Base-by-base conservation (phyloP, 306 rosid genomes). In the Sphenostylis stenocarpa region DNA sequence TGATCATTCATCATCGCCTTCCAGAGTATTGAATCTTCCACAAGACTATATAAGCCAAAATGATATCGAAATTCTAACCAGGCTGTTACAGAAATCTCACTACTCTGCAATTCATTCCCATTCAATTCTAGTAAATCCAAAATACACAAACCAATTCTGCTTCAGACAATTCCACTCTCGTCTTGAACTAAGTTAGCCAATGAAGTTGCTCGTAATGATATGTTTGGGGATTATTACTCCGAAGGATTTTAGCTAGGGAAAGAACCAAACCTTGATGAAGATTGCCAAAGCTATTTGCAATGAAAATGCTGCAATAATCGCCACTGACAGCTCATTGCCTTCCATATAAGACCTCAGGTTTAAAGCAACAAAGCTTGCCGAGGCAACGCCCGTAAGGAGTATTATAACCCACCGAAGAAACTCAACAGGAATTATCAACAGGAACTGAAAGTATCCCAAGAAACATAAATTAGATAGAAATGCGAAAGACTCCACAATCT, bases 201-300 rank as follows among this genome's bases (percentile, higher is more conserved):
- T 24, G 52, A 31, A 26, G 67, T 34, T 58, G 64, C 79, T 47
- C 66, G 45, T 47, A 56, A 39, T 20, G 74, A 57, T 33, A 72
- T 48, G 76, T 45, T 38, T 53, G 34, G 55, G 67, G 69, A 67
- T 83, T 60, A 41, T 58, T 69, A 39, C 56, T 55, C 48, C 74
- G 1, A 17, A 10, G 31, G 72, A 70, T 39, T 19, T 63, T 73
- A 62, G 41, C 90, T 93, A 96, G 16, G 91, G 90, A 84, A 96
- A 96, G 96, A 96, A 96, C 97, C 91, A 89, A 80, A 86, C 97
- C 89, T 96, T 96, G 84, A 96, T 85, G 90, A 96, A 96, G 87
- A 92, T 63, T 52, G 98, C 94, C 88, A 96, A 82, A 67, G 88
- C 94, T 73, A 96, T 72, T 89, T 96, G 98, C 90, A 96, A 86